phyloP scores from a whole-genome alignment of 352 stramenopile genomes.

The Phytopythium boreale region DNA sequence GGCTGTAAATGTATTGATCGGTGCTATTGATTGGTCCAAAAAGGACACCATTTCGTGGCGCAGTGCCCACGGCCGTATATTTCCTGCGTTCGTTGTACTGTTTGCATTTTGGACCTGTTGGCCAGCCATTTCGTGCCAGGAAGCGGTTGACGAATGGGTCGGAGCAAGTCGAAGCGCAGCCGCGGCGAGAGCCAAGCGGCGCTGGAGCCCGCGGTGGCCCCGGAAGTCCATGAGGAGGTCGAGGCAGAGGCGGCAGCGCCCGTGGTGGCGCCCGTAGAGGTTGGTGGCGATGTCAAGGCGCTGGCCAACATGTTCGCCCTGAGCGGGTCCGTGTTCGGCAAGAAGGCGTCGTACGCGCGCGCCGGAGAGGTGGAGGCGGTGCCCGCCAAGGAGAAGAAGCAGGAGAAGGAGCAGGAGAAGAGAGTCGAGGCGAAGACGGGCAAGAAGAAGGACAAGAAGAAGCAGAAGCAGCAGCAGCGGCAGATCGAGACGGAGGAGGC shows the following conservation, averaged over 20 bases:
- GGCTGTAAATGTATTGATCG: no score
- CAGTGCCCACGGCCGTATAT: slow-evolving; percentile 10
- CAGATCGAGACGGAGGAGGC: slow-evolving; percentile 10
- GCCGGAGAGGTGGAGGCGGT: slow-evolving; percentile 5
- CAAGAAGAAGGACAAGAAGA: slow-evolving; percentile 9
- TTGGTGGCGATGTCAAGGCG: slow-evolving; percentile 17
- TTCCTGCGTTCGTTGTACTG: slow-evolving; percentile 9
- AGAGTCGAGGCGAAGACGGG: slow-evolving; percentile 7
- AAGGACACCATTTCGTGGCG: no score
- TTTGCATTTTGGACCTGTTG: not conserved
- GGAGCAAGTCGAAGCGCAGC: slow-evolving; percentile 27
- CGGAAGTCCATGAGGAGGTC: slow-evolving; percentile 5
- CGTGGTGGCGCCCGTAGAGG: slow-evolving; percentile 14
- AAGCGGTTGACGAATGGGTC: slow-evolving; percentile 28
- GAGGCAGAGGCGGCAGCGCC: slow-evolving; percentile 11
- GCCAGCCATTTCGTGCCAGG: slow-evolving; percentile 40
- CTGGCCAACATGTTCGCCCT: slow-evolving; percentile 58
- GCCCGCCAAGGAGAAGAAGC: slow-evolving; percentile 5
- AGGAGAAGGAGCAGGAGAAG: slow-evolving; percentile 11
- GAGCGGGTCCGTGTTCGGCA: slow-evolving; percentile 58
- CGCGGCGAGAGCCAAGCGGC: slow-evolving; percentile 6
- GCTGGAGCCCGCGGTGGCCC: not conserved
- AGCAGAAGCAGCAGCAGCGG: slow-evolving; percentile 6
- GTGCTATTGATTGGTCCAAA: not conserved
- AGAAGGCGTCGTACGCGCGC: slow-evolving; percentile 51